phyloP scores from a whole-genome alignment of 257 asterid genomes.

The Nicotiana otophora region DNA sequence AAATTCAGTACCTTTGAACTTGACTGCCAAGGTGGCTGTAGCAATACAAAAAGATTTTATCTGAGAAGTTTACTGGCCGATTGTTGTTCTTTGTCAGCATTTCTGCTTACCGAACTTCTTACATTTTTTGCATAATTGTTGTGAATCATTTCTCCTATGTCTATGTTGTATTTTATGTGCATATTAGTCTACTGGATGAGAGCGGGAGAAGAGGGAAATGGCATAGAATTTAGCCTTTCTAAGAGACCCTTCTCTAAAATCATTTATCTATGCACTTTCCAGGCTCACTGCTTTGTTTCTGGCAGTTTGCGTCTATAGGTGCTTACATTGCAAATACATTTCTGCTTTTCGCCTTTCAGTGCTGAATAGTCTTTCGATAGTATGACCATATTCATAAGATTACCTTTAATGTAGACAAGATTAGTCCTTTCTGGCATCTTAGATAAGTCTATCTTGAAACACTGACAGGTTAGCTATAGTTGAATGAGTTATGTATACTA shows the following conservation, averaged over 20 bases:
- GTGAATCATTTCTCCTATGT: neutral
- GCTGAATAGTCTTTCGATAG: neutral
- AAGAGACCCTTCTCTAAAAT: conserved; percentile 23
- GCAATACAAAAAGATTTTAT: conserved; percentile 3
- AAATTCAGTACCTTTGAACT: conserved; percentile 7
- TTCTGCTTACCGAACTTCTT: conserved; percentile 22
- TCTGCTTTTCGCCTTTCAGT: neutral
- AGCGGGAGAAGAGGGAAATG: conserved; percentile 7
- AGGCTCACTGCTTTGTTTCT: conserved; percentile 11
- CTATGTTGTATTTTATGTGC: neutral
- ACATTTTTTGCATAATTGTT: neutral
- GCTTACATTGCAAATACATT: neutral
- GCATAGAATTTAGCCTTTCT: conserved; percentile 9
- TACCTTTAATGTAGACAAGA: too few relatives aligned
- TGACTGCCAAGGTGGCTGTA: conserved; percentile 22
- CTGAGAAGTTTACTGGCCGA: conserved; percentile 17
- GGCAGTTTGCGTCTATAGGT: conserved; percentile 14
- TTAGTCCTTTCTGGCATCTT: too few relatives aligned
- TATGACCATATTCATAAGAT: neutral
- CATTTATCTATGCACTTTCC: conserved; percentile 16
- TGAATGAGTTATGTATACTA: too few relatives aligned
- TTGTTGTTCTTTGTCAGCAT: conserved; percentile 6
- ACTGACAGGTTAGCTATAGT: too few relatives aligned
- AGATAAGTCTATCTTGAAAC: too few relatives aligned
- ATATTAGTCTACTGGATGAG: neutral